Evolutionary conservation across 805 yeast species (phyloP).

Genomic region (Lipomyces orientalis): DNA sequence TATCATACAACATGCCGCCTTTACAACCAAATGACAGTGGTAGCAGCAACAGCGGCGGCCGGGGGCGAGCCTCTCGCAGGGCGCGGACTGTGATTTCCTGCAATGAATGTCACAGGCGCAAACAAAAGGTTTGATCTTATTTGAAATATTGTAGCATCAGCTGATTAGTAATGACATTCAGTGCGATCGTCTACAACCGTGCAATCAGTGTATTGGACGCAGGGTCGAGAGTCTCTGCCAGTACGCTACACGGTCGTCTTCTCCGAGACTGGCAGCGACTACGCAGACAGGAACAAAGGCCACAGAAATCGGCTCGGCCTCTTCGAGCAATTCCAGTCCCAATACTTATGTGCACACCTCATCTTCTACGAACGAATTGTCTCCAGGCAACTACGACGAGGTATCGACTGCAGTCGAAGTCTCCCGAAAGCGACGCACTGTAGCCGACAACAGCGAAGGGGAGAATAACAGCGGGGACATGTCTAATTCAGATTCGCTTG

Average conservation of each 20-base stretch:
- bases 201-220: conserved; percentile 33
- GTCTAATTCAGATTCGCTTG: conserved; percentile 1
- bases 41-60: neutral
- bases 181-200: conserved; percentile 35
- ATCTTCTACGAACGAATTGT: neutral
- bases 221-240: conserved; percentile 28
- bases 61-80: conserved; percentile 7
- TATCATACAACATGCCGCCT: neutral
- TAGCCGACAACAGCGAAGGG: neutral
- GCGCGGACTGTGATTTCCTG: conserved; percentile 31
- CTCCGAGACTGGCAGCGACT: neutral
- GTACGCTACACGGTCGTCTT: conserved; percentile 15
- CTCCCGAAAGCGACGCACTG: neutral
- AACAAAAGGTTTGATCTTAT: conserved; percentile 25
- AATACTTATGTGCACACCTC: neutral
- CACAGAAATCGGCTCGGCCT: neutral
- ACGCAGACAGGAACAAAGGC: neutral
- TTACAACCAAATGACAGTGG: neutral
- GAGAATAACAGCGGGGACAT: neutral
- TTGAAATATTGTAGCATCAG: neutral
- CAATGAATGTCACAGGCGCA: conserved; percentile 36
- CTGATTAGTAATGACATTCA: neutral
- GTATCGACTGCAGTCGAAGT: neutral
- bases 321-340: neutral
- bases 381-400: neutral